These are phyloP conservation scores for Lepiota subincarnata DNA, from an alignment of 768 basidiomycete species.

Conservation along the genomic window DNA sequence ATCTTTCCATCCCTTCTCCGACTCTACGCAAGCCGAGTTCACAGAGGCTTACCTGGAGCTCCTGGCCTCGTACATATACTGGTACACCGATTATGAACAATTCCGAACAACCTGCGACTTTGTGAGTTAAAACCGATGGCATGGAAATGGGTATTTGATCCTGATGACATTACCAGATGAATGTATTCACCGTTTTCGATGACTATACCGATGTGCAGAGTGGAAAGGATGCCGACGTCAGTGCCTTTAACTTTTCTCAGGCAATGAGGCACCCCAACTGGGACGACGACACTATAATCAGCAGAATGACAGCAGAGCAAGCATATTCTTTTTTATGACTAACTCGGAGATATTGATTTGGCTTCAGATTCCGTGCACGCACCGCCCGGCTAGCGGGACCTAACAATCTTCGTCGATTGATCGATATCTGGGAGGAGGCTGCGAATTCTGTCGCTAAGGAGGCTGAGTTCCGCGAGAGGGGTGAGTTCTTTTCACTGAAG, in stretches of 20 bases:
- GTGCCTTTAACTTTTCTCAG: slow-evolving; percentile 47
- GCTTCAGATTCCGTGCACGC: slow-evolving; percentile 47
- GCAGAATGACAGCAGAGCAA: slow-evolving; percentile 58
- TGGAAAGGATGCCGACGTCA: slow-evolving; percentile 47
- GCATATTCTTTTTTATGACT: neutral
- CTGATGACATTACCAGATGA: slow-evolving; percentile 30
- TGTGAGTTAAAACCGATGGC: slow-evolving; percentile 24
- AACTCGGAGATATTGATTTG: neutral
- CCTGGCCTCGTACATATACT: slow-evolving; percentile 56
- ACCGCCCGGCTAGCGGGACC: slow-evolving; percentile 42
- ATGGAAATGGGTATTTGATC: too few species aligned
- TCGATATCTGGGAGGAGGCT: slow-evolving; percentile 49
- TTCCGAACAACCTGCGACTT: slow-evolving; percentile 61
- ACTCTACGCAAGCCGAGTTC: slow-evolving; percentile 57
- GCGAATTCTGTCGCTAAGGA: slow-evolving; percentile 54
- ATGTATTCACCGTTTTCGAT: slow-evolving; percentile 61
- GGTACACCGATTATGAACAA: slow-evolving; percentile 50
- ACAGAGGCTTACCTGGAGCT: slow-evolving; percentile 56
- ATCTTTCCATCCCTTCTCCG: slow-evolving; percentile 47
- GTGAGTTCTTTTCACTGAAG: slow-evolving; percentile 47
- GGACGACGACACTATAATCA: slow-evolving; percentile 53
- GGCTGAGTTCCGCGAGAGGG: slow-evolving; percentile 54
- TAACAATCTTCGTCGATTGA: slow-evolving; percentile 44
- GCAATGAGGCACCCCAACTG: slow-evolving; percentile 47
- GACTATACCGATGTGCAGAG: slow-evolving; percentile 65